Evolutionary conservation across 768 basidiomycete genomes (phyloP).

Genomic region (Rhizopogon vulgaris): DNA sequence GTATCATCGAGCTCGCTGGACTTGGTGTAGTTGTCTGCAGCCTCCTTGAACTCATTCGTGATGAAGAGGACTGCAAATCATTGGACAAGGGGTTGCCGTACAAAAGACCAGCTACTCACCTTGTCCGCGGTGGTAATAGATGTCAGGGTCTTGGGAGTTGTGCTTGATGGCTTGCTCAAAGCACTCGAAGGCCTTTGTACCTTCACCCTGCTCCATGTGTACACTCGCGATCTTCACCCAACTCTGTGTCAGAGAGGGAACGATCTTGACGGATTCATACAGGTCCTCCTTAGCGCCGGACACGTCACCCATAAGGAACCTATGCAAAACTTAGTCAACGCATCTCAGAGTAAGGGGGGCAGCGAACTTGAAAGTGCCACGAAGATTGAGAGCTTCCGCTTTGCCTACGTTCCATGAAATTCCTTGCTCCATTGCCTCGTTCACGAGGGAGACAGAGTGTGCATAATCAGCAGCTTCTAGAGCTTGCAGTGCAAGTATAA

Average conservation of each 20-base stretch:
- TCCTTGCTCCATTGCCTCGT: slow-evolving; percentile 84
- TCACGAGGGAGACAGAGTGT: slow-evolving; percentile 72
- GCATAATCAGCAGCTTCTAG: slow-evolving; percentile 79
- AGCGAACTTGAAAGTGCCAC: slow-evolving; percentile 91
- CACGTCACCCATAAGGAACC: slow-evolving; percentile 86
- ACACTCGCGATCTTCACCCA: slow-evolving; percentile 96
- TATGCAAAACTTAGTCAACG: slow-evolving; percentile 20
- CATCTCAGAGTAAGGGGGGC: neutral
- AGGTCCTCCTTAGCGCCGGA: slow-evolving; percentile 79
- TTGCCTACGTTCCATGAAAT: slow-evolving; percentile 68
- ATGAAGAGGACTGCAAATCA: slow-evolving; percentile 76
- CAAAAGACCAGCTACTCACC: slow-evolving; percentile 34
- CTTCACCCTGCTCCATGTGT: slow-evolving; percentile 90
- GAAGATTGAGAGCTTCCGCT: slow-evolving; percentile 86
- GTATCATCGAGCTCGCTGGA: slow-evolving; percentile 79
- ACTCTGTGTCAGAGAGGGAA: slow-evolving; percentile 72
- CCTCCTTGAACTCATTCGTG: slow-evolving; percentile 80
- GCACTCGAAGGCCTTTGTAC: slow-evolving; percentile 76
- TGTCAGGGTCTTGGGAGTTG: slow-evolving; percentile 84
- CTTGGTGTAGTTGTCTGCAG: slow-evolving; percentile 86
- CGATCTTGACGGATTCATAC: slow-evolving; percentile 63
- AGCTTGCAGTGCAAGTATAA: slow-evolving; percentile 75
- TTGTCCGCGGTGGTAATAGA: slow-evolving; percentile 98
- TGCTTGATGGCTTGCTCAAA: slow-evolving; percentile 86
- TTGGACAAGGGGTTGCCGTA: neutral